Evolutionary conservation across 148 eudicot genomes (phyloP), one percentile per base, ranked within the genome.

Genomic region (Vaccinium darrowii): DNA sequence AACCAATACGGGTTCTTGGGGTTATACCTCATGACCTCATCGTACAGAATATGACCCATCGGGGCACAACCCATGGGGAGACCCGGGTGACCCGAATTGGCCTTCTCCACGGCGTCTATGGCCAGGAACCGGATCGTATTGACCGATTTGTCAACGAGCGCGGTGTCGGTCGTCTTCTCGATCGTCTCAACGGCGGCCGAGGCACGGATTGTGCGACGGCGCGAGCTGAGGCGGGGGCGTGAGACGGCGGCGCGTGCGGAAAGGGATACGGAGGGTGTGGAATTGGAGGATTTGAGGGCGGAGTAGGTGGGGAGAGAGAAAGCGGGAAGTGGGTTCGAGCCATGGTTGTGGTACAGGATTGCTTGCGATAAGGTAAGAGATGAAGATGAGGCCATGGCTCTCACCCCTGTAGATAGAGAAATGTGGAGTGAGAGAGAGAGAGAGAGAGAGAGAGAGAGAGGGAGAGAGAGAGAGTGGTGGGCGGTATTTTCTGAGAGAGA

Each of bases 41-140:
- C 99, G 56, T 95, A 97, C 89, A 95, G 82, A 10, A 97, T 88
- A 57, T 97, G 98, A 30, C 96, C 99, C 94, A 97, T 93, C 50
- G 99, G 99, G 19, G 98, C 99, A 82, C 99, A 97, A 0, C 99
- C 99, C 98, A 97, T 97, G 84, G 99, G 98, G 74, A 95, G 67
- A 54, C 99, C 99, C 56, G 99, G 99, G 85, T 97, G 99, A n/a
- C 99, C 98, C 75, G 97, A 95, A 73, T 97, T 97, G 33, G 99
- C 98, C 91, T 97, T 97, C 86, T 97, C 99, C 13, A 97, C 98
- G 2, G 99, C 99, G 89, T 97, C 99, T 49, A 95, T 90, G 12
- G 99, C 93, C 57, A 97, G 74, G 81, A 97, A 97, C 15, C 98
- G 87, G 60, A 97, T 95, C 21, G 99, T 87, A 79, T 97, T 95